Evolutionary conservation across 2,329 filamentous ascomycete species (phyloP), one percentile per base, ranked within the genome.

Genomic region (Stylonectria norvegica): DNA sequence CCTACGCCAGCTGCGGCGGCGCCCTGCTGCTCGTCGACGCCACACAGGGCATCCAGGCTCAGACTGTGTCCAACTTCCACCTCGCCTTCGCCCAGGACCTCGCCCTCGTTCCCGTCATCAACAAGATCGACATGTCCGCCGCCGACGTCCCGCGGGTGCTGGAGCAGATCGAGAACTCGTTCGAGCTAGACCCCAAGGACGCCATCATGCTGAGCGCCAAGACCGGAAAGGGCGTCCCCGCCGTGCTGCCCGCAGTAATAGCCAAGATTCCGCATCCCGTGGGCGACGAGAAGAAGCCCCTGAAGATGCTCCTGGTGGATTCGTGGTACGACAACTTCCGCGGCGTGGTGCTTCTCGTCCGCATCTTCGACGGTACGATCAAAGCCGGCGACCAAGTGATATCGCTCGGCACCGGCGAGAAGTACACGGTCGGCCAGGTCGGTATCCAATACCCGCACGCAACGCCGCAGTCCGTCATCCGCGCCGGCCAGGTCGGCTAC

Each of bases 61-160:
- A 98, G 71, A 98, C 93, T 0, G 93, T 98, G 7, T 93, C 93
- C 47, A 98, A 98, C 65, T 98, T 98, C 68, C 96, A 97, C 62
- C 80, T 97, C 17, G 93, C 93, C 6, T 98, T 98, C 66, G 83
- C 91, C 2, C 89, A 97, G 63, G 88, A 89, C 12, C 70, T 98
- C 36, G 76, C 82, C 16, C 77, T 98, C 47, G 81, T 98, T 4
- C 93, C 93, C 0, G 88, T 98, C 17, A 79, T 98, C 57, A 98
- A 98, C 72, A 98, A 98, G 72, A 85, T 98, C 38, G 93, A 98
- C 62, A 78, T 98, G 57, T 83, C 86, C 1, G 87, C 89, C 9
- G 89, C 93, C 5, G 93, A 98, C 58, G 76, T 90, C n/a, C 79
- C 84, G 19, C 77, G 89, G 19, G 90, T 91, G 5, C 72, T 97